These are phyloP conservation scores for Alectoria sarmentosa DNA, from an alignment of 495 filamentous ascomycete species.

Conservation along the genomic window DNA sequence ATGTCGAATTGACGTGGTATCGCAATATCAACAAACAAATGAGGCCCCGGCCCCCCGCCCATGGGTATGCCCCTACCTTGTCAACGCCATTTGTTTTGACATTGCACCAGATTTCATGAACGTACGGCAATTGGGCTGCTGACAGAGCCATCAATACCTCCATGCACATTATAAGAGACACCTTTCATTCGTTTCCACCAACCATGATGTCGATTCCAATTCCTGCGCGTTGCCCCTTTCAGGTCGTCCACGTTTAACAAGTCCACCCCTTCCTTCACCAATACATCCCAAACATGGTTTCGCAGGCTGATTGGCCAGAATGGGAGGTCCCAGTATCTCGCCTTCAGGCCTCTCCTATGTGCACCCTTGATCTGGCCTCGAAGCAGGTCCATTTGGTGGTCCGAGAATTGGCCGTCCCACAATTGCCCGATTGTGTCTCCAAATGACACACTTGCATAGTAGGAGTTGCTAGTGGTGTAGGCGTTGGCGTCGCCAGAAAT, in stretches of 20 bases:
- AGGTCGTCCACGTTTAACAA: slow-evolving; percentile 66
- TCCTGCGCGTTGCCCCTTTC: slow-evolving; percentile 26
- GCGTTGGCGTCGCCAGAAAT: slow-evolving; percentile 7
- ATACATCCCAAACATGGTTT: slow-evolving; percentile 65
- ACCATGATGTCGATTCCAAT: slow-evolving; percentile 13
- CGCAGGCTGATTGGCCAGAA: slow-evolving; percentile 67
- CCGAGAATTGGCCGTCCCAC: slow-evolving; percentile 26
- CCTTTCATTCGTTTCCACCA: slow-evolving; percentile 17
- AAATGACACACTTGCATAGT: slow-evolving; percentile 44
- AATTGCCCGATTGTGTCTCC: slow-evolving; percentile 30
- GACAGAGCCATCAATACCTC: slow-evolving; percentile 3
- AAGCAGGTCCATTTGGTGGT: slow-evolving; percentile 52
- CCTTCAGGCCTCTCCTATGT: slow-evolving; percentile 60
- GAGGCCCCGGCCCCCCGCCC: background rate
- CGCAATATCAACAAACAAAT: background rate
- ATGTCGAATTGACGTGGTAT: background rate
- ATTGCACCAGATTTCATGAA: background rate
- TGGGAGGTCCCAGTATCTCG: slow-evolving; percentile 74
- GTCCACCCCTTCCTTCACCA: slow-evolving; percentile 65
- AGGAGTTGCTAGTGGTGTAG: slow-evolving; percentile 38
- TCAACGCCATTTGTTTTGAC: background rate
- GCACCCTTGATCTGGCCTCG: slow-evolving; percentile 61
- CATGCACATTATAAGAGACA: slow-evolving; percentile 12
- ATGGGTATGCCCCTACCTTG: background rate
- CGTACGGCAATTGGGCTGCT: background rate